Conservation (phyloP, 306 rosid genomes). For the Trifolium subterraneum region DNA sequence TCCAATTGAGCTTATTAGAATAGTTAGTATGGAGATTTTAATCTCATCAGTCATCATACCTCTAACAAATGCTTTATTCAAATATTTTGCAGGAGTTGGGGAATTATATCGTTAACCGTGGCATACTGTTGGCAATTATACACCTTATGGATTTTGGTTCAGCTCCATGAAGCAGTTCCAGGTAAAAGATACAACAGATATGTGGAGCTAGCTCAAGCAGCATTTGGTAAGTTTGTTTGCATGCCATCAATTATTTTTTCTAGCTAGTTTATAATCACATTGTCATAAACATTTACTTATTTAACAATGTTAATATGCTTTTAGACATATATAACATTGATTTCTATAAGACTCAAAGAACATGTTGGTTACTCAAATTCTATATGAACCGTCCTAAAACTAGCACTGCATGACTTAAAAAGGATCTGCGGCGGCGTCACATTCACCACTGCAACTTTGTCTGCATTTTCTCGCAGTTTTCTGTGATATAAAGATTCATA, state of each 20-base stretch:
- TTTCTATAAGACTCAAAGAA: conserved; percentile 7
- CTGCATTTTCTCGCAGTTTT: too few species aligned
- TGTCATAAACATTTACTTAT: conserved; percentile 4
- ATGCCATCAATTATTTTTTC: conserved; percentile 25
- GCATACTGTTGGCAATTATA: conserved; percentile 97
- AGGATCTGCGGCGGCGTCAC: not conserved
- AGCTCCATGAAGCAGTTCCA: conserved; percentile 97
- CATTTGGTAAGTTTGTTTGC: conserved; percentile 72
- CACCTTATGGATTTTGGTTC: conserved; percentile 95
- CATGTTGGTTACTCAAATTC: conserved; percentile 16
- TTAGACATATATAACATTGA: not conserved
- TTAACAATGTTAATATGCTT: not conserved
- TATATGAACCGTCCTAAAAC: conserved; percentile 12
- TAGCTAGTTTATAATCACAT: conserved; percentile 12
- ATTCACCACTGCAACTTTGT: too few species aligned
- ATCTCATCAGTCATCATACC: conserved; percentile 1
- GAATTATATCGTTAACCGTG: conserved; percentile 83
- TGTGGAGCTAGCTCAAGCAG: conserved; percentile 98
- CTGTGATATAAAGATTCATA: too few species aligned
- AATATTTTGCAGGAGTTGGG: conserved; percentile 85
- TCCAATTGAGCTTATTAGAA: conserved; percentile 7
- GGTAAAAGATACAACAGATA: conserved; percentile 98
- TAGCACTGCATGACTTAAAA: conserved; percentile 24
- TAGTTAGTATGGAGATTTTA: not conserved
- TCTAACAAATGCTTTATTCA: conserved; percentile 36